These are phyloP conservation scores for Truncatella angustata DNA, from an alignment of 2,329 filamentous ascomycete genomes.

Conservation along the genomic window DNA sequence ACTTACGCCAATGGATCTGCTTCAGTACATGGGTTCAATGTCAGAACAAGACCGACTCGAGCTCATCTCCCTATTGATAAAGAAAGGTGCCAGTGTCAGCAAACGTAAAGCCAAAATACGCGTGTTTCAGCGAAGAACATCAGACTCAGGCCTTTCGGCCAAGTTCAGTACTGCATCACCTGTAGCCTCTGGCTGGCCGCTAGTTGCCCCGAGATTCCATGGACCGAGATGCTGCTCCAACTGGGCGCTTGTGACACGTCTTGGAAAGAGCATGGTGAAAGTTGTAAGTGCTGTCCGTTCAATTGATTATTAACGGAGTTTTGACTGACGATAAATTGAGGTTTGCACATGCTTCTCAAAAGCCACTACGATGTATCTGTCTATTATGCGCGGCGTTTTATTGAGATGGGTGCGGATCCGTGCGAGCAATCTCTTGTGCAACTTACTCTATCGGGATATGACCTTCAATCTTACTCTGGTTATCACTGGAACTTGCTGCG, in stretches of 20 bases:
- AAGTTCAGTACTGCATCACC: not conserved
- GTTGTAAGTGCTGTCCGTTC: not conserved
- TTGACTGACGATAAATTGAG: not conserved
- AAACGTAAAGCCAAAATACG: not conserved
- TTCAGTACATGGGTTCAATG: not conserved
- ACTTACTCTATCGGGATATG: not conserved
- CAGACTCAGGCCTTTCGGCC: not conserved
- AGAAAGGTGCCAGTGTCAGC: not conserved
- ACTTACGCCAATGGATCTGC: too few species aligned
- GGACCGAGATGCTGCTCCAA: not conserved
- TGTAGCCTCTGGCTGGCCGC: not conserved
- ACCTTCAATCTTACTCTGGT: not conserved
- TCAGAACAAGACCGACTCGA: not conserved
- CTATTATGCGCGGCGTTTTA: not conserved
- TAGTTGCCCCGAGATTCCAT: not conserved
- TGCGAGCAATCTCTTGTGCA: not conserved
- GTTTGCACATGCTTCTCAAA: not conserved
- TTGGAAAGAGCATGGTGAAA: not conserved
- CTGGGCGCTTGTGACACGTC: not conserved
- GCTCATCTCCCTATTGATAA: not conserved
- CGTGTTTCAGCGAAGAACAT: not conserved
- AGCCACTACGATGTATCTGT: too few species aligned
- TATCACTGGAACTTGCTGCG: not conserved
- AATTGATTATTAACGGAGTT: not conserved
- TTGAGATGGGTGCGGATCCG: not conserved